Percentiles rank a stretch among this genome's conserved stretches.
Conservation (phyloP, 331 rosid species). For the Quercus lobata region DNA sequence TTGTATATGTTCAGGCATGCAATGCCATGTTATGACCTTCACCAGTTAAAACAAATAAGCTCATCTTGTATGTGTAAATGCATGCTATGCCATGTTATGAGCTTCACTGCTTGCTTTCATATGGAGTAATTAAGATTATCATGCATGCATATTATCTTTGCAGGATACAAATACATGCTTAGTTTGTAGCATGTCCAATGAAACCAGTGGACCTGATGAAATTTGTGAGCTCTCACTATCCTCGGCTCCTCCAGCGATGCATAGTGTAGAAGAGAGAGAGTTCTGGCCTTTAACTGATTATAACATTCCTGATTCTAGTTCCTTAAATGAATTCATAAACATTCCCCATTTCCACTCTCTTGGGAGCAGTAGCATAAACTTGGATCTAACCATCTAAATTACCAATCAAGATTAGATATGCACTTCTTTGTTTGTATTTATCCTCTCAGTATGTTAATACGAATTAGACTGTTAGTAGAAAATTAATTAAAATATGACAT, state of each 20-base stretch:
- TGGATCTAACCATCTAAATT: constrained; percentile 59
- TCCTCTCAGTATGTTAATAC: not conserved
- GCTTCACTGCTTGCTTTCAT: not conserved
- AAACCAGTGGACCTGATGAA: constrained; percentile 10
- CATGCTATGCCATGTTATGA: not conserved
- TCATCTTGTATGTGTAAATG: no score
- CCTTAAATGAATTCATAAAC: constrained; percentile 4
- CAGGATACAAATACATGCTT: constrained; percentile 22
- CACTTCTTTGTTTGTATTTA: not conserved
- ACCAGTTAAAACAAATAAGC: no score
- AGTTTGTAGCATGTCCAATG: constrained; percentile 21
- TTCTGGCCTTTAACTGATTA: constrained; percentile 6
- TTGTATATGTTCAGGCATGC: no score
- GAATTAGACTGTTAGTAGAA: not conserved
- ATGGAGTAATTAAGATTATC: not conserved
- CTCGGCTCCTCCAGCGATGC: constrained; percentile 17
- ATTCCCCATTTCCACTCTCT: constrained; percentile 12
- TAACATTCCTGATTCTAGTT: constrained; percentile 20
- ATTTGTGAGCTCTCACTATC: constrained; percentile 36
- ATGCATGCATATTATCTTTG: not conserved
- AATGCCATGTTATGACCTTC: not conserved
- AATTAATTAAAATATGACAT: not conserved
- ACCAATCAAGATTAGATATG: not conserved
- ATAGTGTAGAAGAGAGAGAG: constrained; percentile 14
- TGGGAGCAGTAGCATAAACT: constrained; percentile 35